These are phyloP conservation scores for Ceratobasidium theobromae DNA, from an alignment of 1,284 basidiomycete species.

Conservation along the genomic window DNA sequence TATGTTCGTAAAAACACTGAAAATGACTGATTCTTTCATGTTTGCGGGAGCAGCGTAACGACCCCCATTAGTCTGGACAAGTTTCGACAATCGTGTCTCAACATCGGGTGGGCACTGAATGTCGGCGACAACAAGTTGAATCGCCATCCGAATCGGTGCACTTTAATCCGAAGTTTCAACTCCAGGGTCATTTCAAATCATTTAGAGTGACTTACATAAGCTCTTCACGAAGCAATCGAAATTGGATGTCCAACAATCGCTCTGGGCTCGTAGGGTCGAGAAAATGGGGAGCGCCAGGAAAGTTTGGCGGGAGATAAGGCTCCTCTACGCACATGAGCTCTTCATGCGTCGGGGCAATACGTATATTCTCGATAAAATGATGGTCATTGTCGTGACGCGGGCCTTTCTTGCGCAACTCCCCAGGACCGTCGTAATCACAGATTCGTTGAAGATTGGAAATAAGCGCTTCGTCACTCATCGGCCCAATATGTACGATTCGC, in stretches of 20 bases:
- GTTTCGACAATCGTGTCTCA: conserved; percentile 30
- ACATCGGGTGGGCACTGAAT: conserved; percentile 39
- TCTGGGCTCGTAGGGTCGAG: conserved; percentile 57
- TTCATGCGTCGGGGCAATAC: conserved; percentile 61
- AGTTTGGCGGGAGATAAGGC: conserved; percentile 60
- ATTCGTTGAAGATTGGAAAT: conserved; percentile 43
- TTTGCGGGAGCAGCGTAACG: conserved; percentile 41
- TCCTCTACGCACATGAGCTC: conserved; percentile 53
- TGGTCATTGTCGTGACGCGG: conserved; percentile 68
- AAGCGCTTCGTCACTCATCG: conserved; percentile 40
- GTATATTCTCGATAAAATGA: conserved; percentile 56
- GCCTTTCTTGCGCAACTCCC: conserved; percentile 51
- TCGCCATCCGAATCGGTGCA: conserved; percentile 54
- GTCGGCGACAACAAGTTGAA: conserved; percentile 52
- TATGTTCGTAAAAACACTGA: conserved; percentile 59
- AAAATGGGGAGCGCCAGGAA: conserved; percentile 62
- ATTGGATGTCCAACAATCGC: conserved; percentile 65
- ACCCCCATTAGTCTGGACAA: conserved; percentile 38
- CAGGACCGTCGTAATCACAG: conserved; percentile 58
- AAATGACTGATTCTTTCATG: conserved; percentile 52
- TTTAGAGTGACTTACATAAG: conserved; percentile 57
- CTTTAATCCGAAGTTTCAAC: conserved; percentile 41
- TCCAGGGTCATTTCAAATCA: neutral
- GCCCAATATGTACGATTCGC: conserved; percentile 26
- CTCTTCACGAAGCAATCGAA: conserved; percentile 68